Evolutionary conservation across 805 yeast species (phyloP).

Genomic region (Citeromyces nyonsensis): DNA sequence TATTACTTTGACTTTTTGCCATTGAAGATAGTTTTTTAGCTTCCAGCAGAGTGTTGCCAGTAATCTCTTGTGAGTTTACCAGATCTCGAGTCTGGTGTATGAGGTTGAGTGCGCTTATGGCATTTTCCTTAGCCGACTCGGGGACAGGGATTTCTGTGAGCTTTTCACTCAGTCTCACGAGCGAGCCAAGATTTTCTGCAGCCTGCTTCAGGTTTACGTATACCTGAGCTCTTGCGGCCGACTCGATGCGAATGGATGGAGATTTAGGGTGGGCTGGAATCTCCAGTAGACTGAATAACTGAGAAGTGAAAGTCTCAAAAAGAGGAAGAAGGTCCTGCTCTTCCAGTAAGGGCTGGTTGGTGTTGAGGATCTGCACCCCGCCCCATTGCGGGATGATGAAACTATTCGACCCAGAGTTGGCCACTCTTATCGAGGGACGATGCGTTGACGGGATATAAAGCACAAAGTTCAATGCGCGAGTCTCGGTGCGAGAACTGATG

Average conservation of each 20-base stretch:
- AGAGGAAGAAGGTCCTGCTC: conserved; percentile 34
- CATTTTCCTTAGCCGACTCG: conserved; percentile 43
- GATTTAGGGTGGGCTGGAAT: conserved; percentile 43
- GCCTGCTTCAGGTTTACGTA: conserved; percentile 45
- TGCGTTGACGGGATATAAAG: conserved; percentile 43
- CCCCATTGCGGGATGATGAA: conserved; percentile 87
- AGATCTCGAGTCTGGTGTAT: conserved; percentile 20
- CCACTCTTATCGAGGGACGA: conserved; percentile 31
- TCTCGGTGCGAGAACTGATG: conserved; percentile 28
- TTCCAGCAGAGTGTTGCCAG: no score
- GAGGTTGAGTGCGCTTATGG: conserved; percentile 28
- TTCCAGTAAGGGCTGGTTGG: conserved; percentile 16
- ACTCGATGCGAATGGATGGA: conserved; percentile 48
- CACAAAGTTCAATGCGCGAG: conserved; percentile 58
- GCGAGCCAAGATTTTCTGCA: conserved; percentile 55
- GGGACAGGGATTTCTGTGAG: conserved; percentile 80
- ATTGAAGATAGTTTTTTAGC: conserved; percentile 24
- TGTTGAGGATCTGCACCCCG: conserved; percentile 46
- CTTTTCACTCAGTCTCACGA: conserved; percentile 50
- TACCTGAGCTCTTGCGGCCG: conserved; percentile 43
- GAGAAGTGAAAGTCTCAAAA: conserved; percentile 59
- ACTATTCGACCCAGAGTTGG: conserved; percentile 29
- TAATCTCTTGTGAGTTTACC: conserved; percentile 13
- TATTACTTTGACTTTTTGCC: conserved; percentile 48
- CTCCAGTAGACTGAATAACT: conserved; percentile 61